A percentile compares a stretch with the other conserved stretches of the same genome.
These are phyloP conservation scores for Halenospora varia DNA, from an alignment of 495 filamentous ascomycete genomes.

Conservation along the genomic window DNA sequence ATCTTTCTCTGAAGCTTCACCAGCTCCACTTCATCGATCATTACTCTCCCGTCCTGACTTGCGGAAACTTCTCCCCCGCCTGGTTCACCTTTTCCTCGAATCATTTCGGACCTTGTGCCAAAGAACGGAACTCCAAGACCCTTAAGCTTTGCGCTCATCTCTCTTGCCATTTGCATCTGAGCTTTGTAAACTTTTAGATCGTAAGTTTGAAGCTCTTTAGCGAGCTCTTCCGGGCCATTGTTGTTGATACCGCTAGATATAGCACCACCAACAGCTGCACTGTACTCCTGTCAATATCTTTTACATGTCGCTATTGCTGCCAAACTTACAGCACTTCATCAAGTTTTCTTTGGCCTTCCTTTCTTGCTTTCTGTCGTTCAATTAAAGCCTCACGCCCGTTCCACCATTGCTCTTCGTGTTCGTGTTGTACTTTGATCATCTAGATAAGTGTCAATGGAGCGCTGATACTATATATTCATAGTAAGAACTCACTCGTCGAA, in stretches of 20 bases:
- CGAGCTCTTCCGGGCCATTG: constrained; percentile 37
- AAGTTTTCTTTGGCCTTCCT: constrained; percentile 47
- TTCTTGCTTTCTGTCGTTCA: constrained; percentile 43
- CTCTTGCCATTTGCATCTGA: constrained; percentile 52
- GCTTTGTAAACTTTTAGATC: constrained; percentile 60
- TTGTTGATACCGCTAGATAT: constrained; percentile 34
- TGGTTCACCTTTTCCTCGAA: constrained; percentile 23
- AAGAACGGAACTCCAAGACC: constrained; percentile 65
- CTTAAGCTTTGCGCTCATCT: constrained; percentile 51
- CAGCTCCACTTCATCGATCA: constrained; percentile 45
- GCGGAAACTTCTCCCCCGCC: neutral
- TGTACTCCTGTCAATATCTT: constrained; percentile 7
- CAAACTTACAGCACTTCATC: constrained; percentile 39
- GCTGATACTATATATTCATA: constrained; percentile 11
- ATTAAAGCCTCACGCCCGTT: constrained; percentile 46
- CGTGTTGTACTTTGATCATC: constrained; percentile 60
- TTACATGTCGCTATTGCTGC: neutral
- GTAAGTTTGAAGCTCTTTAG: constrained; percentile 51
- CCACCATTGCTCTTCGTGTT: constrained; percentile 65
- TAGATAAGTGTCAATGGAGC: constrained; percentile 18
- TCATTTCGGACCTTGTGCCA: constrained; percentile 39
- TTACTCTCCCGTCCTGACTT: constrained; percentile 12
- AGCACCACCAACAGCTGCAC: constrained; percentile 31
- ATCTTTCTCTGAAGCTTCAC: constrained; percentile 52
- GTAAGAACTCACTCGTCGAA: constrained; percentile 33